Conservation (phyloP, 108 stramenopile species). For the Epithemia pelagica region DNA sequence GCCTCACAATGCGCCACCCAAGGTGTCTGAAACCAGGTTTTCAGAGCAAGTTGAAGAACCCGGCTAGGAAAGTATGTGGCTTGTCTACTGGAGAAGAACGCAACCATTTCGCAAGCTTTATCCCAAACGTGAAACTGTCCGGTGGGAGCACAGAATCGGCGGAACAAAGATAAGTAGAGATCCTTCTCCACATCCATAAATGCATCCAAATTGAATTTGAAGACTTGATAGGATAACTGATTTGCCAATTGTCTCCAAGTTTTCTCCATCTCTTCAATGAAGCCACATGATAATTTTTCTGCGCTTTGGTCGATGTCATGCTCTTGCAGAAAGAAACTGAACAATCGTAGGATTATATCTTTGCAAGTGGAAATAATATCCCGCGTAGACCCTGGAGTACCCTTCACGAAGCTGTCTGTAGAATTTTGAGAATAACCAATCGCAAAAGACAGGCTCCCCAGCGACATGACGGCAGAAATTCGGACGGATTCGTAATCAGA, state of each 20-base stretch:
- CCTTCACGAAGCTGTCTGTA: neutral
- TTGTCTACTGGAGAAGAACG: neutral
- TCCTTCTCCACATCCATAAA: neutral
- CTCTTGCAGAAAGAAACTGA: neutral
- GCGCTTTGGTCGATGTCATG: neutral
- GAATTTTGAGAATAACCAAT: neutral
- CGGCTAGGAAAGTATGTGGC: neutral
- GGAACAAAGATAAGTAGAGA: neutral
- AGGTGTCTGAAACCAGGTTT: constrained; percentile 18
- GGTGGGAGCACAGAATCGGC: neutral
- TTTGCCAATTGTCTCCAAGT: neutral
- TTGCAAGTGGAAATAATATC: neutral
- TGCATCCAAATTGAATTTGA: neutral
- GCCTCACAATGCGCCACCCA: constrained; percentile 22
- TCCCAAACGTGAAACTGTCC: neutral
- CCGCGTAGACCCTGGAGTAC: neutral
- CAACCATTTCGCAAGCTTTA: neutral
- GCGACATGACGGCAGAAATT: neutral
- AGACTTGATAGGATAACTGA: neutral
- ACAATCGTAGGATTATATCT: neutral
- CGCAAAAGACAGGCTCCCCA: neutral
- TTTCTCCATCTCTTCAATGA: neutral
- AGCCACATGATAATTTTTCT: neutral
- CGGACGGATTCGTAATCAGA: neutral
- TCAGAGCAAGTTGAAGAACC: constrained; percentile 15